Conservation (phyloP, 2,329 filamentous ascomycete genomes). For the Amylocarpus encephaloides region DNA sequence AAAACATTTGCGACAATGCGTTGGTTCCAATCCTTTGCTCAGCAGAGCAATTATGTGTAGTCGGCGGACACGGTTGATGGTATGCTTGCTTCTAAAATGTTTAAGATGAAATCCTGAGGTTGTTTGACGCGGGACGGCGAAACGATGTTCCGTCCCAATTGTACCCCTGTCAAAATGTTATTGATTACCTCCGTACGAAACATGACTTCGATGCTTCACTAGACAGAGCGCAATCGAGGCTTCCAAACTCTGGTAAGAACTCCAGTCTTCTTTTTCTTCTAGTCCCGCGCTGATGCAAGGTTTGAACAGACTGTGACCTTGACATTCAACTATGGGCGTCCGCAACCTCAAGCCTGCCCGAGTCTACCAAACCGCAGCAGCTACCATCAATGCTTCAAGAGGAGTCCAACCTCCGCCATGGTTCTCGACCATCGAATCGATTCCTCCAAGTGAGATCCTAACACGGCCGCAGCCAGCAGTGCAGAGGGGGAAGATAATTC, state of each 20-base stretch:
- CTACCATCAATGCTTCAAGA: conserved; percentile 39
- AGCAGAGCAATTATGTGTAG: neutral
- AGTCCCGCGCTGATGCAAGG: too few species aligned
- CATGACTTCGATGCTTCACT: neutral
- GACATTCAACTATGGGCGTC: conserved; percentile 24
- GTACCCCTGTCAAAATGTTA: conserved; percentile 8
- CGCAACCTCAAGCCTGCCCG: conserved; percentile 36
- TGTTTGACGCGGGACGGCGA: neutral
- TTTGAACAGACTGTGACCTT: neutral
- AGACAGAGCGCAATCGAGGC: neutral
- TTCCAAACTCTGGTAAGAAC: too few species aligned
- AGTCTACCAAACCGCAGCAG: conserved; percentile 41
- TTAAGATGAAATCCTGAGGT: conserved; percentile 1
- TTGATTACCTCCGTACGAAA: neutral
- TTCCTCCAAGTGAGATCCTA: conserved; percentile 52
- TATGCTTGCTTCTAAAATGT: conserved; percentile 3
- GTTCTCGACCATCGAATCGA: conserved; percentile 29
- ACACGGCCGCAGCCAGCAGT: conserved; percentile 44
- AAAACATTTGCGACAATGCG: conserved; percentile 18
- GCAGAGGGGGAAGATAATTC: conserved; percentile 36
- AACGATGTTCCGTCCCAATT: conserved; percentile 1
- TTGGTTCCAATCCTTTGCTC: neutral
- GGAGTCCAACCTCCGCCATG: conserved; percentile 32
- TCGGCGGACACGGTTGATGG: neutral
- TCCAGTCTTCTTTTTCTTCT: too few species aligned